Percentiles rank a stretch among this genome's conserved stretches.
phyloP scores from a whole-genome alignment of 768 basidiomycete species.

The Lepiota venenata region DNA sequence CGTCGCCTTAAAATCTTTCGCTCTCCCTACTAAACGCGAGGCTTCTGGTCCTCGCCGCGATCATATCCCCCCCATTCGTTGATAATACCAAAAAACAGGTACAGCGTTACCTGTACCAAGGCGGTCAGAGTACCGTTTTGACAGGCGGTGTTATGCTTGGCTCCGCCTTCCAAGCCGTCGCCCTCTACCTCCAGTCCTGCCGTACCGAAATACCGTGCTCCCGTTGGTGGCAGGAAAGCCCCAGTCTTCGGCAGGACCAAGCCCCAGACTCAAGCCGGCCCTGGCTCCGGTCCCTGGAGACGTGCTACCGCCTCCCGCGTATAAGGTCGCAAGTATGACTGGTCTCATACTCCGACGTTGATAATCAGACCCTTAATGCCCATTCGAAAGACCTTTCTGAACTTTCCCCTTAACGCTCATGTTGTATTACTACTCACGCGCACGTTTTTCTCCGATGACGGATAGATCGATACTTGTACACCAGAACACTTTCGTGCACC shows the following conservation, averaged over 20 bases:
- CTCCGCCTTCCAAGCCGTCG: conserved; percentile 2
- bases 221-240: conserved; percentile 15
- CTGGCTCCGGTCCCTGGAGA: conserved; percentile 16
- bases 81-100: conserved; percentile 23
- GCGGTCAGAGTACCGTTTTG: conserved; percentile 39
- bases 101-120: conserved; percentile 38
- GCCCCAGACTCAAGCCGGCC: conserved; percentile 6
- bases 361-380: too few species aligned
- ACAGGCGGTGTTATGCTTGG: conserved; percentile 46
- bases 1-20: conserved; percentile 6
- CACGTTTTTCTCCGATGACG: too few species aligned
- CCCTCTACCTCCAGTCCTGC: background rate
- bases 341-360: too few species aligned
- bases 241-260: background rate
- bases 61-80: conserved; percentile 15
- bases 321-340: too few species aligned
- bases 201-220: conserved; percentile 17
- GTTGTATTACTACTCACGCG: too few species aligned
- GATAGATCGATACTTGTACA: too few species aligned
- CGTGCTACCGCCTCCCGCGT: background rate
- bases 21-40: background rate
- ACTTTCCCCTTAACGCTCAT: too few species aligned
- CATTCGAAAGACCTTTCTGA: too few species aligned
- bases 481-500: too few species aligned
- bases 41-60: conserved; percentile 5